Evolutionary conservation across 768 basidiomycete species (phyloP), one percentile per base, ranked within the genome.

Genomic region (Udeniomyces megalosporus): DNA sequence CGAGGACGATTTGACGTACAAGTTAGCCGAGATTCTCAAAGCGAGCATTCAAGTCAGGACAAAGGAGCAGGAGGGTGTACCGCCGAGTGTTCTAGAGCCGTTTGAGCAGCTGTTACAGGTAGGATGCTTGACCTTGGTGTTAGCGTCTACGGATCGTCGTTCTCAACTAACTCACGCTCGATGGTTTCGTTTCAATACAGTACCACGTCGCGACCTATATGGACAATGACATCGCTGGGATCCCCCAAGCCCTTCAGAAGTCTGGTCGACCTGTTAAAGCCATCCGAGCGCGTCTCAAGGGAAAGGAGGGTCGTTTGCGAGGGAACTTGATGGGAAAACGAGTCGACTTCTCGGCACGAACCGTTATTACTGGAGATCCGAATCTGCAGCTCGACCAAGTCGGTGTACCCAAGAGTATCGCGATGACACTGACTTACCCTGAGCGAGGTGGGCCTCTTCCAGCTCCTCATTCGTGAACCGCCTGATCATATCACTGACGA

Each of bases 321-420:
- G 95, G 95, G 35, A 99, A 97, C 73, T 72, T 99, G 74, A 97
- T 97, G 95, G 95, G 95, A 52, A 97, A 97, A 75, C 90, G 95
- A 74, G 95, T 99, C 59, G 95, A 97, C 70, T 97, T 97, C 74
- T 99, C 95, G 1, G 95, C 95, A 1, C 87, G 95, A 63, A 99
- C 93, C 20, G 95, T 99, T 69, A 99, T 99, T 71, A 97, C 95
- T 15, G 95, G 95, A 72, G 95, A 97, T 74, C 95, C 95, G 5
- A 97, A 97, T 76, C 71, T 99, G 64, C 86, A 92, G 69, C 75
- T 97, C 68, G 95, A 99, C 67, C 86, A 99, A 70, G 95, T 99
- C 64, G 95, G 95, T 47, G 95, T 99, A 1, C 95, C 95, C 10
- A 82, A 77, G 68, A 88, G 83, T 68, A 96, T 99, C 58, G 93